phyloP scores from a whole-genome alignment of 2,329 filamentous ascomycete species.

The Apiospora rasikravindrae region DNA sequence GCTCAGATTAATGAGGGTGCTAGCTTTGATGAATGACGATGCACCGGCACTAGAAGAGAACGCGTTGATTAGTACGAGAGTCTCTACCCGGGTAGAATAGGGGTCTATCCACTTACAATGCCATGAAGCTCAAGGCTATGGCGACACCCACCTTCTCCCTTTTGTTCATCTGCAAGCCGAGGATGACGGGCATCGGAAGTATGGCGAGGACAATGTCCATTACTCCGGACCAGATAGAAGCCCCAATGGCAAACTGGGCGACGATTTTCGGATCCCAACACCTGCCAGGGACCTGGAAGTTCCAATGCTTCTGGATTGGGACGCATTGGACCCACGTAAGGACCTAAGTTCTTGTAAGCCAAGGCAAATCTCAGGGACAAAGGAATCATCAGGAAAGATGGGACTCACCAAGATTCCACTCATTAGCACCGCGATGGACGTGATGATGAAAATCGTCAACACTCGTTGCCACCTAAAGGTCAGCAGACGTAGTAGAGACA shows the following conservation, averaged over 20 bases:
- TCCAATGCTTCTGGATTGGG: conserved; percentile 24
- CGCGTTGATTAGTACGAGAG: neutral
- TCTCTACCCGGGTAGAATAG: too few species aligned
- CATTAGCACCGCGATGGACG: conserved; percentile 33
- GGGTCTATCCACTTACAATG: conserved; percentile 29
- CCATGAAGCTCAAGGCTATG: conserved; percentile 37
- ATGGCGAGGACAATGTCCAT: conserved; percentile 37
- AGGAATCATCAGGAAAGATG: fast-evolving
- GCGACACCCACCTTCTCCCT: conserved; percentile 38
- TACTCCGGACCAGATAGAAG: conserved; percentile 31
- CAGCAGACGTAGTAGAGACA: conserved; percentile 36
- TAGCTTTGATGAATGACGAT: conserved; percentile 32
- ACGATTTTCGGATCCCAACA: conserved; percentile 24
- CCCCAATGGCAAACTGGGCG: conserved; percentile 24
- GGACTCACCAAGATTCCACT: conserved; percentile 24
- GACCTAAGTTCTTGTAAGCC: conserved; percentile 1
- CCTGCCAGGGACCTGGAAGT: conserved; percentile 19
- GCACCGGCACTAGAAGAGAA: conserved; percentile 29
- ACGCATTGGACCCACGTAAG: conserved; percentile 31
- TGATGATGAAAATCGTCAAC: conserved; percentile 35
- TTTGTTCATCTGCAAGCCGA: conserved; percentile 36
- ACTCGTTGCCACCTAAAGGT: conserved; percentile 23
- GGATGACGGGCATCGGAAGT: conserved; percentile 38
- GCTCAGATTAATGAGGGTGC: conserved; percentile 28
- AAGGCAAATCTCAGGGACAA: neutral